Conservation (phyloP, 495 filamentous ascomycete genomes). For the Penicillium cinerascens region DNA sequence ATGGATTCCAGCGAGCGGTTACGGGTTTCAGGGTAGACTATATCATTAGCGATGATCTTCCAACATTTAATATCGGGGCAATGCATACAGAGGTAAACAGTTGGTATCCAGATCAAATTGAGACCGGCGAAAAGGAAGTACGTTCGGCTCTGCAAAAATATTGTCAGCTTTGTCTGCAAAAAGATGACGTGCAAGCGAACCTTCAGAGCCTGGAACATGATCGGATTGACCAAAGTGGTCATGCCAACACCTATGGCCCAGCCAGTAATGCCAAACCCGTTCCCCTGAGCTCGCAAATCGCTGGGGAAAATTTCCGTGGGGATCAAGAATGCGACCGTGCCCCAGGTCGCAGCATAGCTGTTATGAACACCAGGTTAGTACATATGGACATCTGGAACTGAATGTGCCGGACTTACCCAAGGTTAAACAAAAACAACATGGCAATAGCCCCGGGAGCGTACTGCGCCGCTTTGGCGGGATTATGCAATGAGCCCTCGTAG, state of each 20-base stretch:
- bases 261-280: constrained; percentile 54
- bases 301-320: constrained; percentile 54
- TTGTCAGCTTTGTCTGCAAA: constrained; percentile 2
- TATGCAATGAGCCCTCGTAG: constrained; percentile 36
- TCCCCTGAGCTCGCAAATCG: constrained; percentile 51
- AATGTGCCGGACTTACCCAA: constrained; percentile 27
- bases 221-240: constrained; percentile 52
- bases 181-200: constrained; percentile 7
- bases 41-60: not conserved
- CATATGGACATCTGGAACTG: not conserved
- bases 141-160: constrained; percentile 34
- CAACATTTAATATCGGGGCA: not conserved
- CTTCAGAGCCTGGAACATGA: constrained; percentile 43
- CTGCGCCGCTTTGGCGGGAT: constrained; percentile 26
- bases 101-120: constrained; percentile 47
- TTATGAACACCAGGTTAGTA: not conserved
- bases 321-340: constrained; percentile 51
- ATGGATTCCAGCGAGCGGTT: constrained; percentile 57
- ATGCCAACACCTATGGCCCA: constrained; percentile 56
- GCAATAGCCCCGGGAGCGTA: constrained; percentile 47
- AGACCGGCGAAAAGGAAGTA: constrained; percentile 53
- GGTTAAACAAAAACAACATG: constrained; percentile 53
- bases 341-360: constrained; percentile 53
- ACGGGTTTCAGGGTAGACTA: constrained; percentile 57
- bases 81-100: constrained; percentile 42